phyloP scores from a whole-genome alignment of 495 filamentous ascomycete species.

The Tuber indicum region DNA sequence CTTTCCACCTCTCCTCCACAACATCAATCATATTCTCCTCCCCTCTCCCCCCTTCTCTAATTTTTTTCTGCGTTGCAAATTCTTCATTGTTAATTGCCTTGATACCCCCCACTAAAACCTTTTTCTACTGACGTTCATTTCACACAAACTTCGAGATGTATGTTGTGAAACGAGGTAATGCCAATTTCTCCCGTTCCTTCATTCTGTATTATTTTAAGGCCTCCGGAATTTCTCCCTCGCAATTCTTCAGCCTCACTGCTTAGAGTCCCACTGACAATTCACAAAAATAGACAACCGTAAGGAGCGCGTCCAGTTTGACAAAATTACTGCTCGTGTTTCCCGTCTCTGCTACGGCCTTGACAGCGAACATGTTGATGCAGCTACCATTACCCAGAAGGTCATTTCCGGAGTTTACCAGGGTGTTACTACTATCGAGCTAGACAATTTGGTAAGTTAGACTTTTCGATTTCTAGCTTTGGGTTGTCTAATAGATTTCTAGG shows the following conservation, averaged over 20 bases:
- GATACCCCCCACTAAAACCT: conserved; percentile 9
- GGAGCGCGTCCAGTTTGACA: conserved; percentile 99
- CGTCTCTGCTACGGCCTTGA: conserved; percentile 96
- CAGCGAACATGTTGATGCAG: conserved; percentile 91
- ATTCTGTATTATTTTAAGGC: not conserved
- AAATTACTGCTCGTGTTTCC: conserved; percentile 97
- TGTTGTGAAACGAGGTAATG: conserved; percentile 41
- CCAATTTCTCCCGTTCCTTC: not conserved
- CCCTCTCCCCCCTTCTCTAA: conserved; percentile 10
- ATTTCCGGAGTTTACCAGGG: conserved; percentile 99
- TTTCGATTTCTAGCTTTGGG: not conserved
- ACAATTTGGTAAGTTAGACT: conserved; percentile 74
- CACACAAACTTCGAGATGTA: conserved; percentile 33
- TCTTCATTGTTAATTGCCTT: conserved; percentile 15
- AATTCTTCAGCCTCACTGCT: not conserved
- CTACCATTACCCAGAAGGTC: conserved; percentile 97
- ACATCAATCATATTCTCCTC: conserved; percentile 10
- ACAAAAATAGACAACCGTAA: conserved; percentile 78
- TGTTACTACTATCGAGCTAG: conserved; percentile 89
- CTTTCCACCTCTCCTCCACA: conserved; percentile 15
- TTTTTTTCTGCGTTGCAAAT: conserved; percentile 11
- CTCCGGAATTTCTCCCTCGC: not conserved
- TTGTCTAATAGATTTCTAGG: conserved; percentile 50
- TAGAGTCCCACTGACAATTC: not conserved
- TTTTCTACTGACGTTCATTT: conserved; percentile 4